Evolutionary conservation across 108 stramenopile genomes (phyloP).

Genomic region (Epipyxis sp.): DNA sequence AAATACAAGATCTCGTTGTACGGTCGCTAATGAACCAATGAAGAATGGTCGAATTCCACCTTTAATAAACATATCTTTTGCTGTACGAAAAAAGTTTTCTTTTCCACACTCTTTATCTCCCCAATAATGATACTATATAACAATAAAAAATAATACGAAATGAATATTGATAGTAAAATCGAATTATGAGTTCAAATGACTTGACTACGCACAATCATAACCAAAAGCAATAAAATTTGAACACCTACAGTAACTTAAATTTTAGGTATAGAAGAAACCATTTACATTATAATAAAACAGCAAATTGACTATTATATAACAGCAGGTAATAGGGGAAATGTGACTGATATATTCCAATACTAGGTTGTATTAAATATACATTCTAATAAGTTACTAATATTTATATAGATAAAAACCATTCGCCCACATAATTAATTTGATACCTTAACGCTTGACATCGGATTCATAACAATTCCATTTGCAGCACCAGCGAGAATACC

Average conservation of each 20-base stretch:
- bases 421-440: too few relatives aligned
- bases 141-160: background rate
- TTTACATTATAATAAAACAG: too few relatives aligned
- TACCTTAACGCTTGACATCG: constrained; percentile 21
- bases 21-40: constrained; percentile 13
- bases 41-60: constrained; percentile 23
- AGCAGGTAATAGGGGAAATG: too few relatives aligned
- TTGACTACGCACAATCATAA: background rate
- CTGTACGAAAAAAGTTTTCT: constrained; percentile 17
- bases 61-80: background rate
- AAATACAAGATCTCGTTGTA: constrained; percentile 22
- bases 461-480: constrained; percentile 32
- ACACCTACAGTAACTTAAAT: too few relatives aligned
- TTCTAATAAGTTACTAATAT: too few relatives aligned
- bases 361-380: too few relatives aligned
- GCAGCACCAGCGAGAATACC: constrained; percentile 17
- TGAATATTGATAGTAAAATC: background rate
- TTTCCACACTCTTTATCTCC: background rate
- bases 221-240: too few relatives aligned
- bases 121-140: constrained; percentile 25
- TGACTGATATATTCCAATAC: too few relatives aligned
- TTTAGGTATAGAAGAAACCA: too few relatives aligned
- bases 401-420: too few relatives aligned
- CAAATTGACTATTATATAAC: too few relatives aligned
- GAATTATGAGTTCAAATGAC: too few relatives aligned